Evolutionary conservation across 2,329 filamentous ascomycete species (phyloP).

Genomic region (Cercospora zeae-maydis): DNA sequence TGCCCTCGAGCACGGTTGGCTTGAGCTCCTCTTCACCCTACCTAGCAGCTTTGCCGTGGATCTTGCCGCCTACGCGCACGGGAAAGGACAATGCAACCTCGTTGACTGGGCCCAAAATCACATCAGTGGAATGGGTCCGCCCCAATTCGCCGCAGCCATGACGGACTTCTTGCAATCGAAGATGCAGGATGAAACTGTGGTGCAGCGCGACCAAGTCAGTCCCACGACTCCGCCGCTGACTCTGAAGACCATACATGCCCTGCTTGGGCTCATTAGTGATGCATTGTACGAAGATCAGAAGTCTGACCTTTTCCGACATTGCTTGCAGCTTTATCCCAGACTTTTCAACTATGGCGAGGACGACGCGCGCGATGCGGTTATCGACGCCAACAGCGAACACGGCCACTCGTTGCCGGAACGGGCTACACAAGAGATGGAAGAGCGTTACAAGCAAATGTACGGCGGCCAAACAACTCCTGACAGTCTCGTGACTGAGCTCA

Average conservation of each 20-base stretch:
- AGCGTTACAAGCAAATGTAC: constrained; percentile 98
- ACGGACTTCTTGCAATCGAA: constrained; percentile 82
- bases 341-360: constrained; percentile 95
- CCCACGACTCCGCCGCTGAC: constrained; percentile 70
- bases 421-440: constrained; percentile 90
- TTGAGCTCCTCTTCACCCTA: constrained; percentile 73
- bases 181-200: constrained; percentile 72
- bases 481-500: constrained; percentile 78
- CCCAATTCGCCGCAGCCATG: constrained; percentile 66
- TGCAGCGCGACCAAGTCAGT: constrained; percentile 66
- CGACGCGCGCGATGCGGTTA: constrained; percentile 70
- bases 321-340: constrained; percentile 87
- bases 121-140: constrained; percentile 37
- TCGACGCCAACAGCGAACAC: constrained; percentile 72
- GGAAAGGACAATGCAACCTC: constrained; percentile 74
- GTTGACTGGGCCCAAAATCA: constrained; percentile 74
- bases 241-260: constrained; percentile 76
- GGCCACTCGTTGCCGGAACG: constrained; percentile 76
- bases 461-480: constrained; percentile 82
- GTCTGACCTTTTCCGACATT: constrained; percentile 76
- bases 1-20: constrained; percentile 76
- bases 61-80: constrained; percentile 79
- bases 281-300: constrained; percentile 63
- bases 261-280: constrained; percentile 71
- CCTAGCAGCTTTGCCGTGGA: constrained; percentile 84